These are phyloP conservation scores for Halophytophthora polymorphica DNA, from an alignment of 352 stramenopile genomes.

Conservation along the genomic window DNA sequence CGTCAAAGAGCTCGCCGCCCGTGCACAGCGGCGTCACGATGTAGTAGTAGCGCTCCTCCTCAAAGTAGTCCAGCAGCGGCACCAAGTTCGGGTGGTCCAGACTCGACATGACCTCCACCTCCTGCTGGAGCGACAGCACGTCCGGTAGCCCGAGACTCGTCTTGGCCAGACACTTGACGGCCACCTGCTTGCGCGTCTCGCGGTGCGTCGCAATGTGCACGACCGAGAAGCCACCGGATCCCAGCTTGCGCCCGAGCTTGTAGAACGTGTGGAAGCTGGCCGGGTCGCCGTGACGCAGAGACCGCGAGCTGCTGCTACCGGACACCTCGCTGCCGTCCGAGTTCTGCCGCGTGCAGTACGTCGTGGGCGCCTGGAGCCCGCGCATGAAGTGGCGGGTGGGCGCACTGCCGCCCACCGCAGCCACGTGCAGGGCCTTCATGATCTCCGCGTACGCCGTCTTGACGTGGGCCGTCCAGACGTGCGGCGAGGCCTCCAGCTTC, in stretches of 20 bases:
- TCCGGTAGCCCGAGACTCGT: constrained; percentile 43
- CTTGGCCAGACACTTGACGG: constrained; percentile 80
- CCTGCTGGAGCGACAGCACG: constrained; percentile 60
- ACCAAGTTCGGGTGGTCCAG: constrained; percentile 76
- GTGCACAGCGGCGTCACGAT: constrained; percentile 76
- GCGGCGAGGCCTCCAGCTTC: constrained; percentile 56
- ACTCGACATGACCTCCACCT: constrained; percentile 69
- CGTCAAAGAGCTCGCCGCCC: constrained; percentile 95
- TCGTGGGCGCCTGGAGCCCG: constrained; percentile 25
- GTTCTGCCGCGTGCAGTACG: constrained; percentile 31
- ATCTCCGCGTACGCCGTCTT: constrained; percentile 74
- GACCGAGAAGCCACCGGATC: constrained; percentile 84
- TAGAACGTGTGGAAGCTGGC: constrained; percentile 69
- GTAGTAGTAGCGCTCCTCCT: constrained; percentile 76
- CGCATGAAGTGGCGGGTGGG: constrained; percentile 21
- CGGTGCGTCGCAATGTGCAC: constrained; percentile 82
- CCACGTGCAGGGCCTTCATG: constrained; percentile 70
- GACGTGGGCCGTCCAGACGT: constrained; percentile 69
- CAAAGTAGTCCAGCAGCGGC: constrained; percentile 69
- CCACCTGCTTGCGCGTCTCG: constrained; percentile 68
- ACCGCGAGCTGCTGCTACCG: constrained; percentile 21
- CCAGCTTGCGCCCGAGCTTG: constrained; percentile 83
- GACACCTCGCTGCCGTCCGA: constrained; percentile 45
- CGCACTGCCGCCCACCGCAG: constrained; percentile 19
- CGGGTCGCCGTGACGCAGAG: constrained; percentile 24